phyloP scores from a whole-genome alignment of 2,329 filamentous ascomycete genomes.

The Zarea fungicola region DNA sequence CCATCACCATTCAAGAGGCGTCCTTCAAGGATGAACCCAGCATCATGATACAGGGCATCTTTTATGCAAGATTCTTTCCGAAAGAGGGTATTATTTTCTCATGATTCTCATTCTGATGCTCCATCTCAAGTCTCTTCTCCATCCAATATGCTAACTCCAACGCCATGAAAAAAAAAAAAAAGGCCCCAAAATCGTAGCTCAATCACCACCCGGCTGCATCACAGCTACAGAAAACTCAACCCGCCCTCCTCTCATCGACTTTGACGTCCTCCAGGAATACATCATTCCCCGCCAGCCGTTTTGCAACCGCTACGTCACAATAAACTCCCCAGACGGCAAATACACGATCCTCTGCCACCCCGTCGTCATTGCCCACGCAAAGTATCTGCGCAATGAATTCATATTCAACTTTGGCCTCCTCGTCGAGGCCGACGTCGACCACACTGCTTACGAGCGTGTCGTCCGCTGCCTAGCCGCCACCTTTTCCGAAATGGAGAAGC shows the following conservation, averaged over 20 bases:
- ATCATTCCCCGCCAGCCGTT: conserved; percentile 94
- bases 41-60: conserved; percentile 63
- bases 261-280: conserved; percentile 81
- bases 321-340: conserved; percentile 63
- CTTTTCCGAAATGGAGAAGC: conserved; percentile 86
- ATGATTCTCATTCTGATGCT: not conserved
- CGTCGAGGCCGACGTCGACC: conserved; percentile 61
- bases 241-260: conserved; percentile 66
- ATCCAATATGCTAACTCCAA: not conserved
- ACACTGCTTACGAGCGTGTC: conserved; percentile 75
- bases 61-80: conserved; percentile 64
- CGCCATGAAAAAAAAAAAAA: no score
- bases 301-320: conserved; percentile 83
- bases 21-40: conserved; percentile 11
- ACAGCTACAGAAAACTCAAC: conserved; percentile 36
- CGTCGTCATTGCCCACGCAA: conserved; percentile 75
- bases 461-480: conserved; percentile 80
- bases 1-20: not conserved
- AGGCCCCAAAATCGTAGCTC: conserved; percentile 60
- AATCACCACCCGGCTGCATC: conserved; percentile 59
- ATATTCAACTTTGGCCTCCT: conserved; percentile 97
- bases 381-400: conserved; percentile 90
- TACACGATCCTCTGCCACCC: conserved; percentile 84
- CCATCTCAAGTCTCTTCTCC: not conserved
- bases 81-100: conserved; percentile 46